Evolutionary conservation across 306 rosid genomes (phyloP).

Genomic region (Quercus suber): DNA sequence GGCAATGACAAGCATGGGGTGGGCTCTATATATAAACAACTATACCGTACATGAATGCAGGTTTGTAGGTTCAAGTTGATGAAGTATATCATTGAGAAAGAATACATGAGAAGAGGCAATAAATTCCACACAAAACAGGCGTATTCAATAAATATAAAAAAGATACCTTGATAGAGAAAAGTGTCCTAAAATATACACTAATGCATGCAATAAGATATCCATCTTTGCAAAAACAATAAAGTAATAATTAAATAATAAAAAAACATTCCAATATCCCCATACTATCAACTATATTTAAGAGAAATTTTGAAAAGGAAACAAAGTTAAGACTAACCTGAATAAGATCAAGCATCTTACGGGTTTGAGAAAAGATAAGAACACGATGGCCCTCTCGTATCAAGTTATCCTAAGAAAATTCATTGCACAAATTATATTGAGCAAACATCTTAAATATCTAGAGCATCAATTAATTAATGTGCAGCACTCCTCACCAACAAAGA

Average conservation of each 20-base stretch:
- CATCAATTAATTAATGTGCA: conserved; percentile 1
- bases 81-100: no score
- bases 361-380: conserved; percentile 89
- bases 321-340: conserved; percentile 55
- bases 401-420: conserved; percentile 46
- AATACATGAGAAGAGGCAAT: no score
- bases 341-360: conserved; percentile 96
- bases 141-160: neutral
- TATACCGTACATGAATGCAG: no score
- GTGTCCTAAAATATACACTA: neutral
- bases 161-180: neutral
- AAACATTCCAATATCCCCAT: neutral
- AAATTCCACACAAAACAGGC: neutral
- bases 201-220: neutral
- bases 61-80: no score
- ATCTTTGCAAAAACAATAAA: neutral
- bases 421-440: conserved; percentile 8
- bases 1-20: neutral
- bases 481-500: conserved; percentile 66
- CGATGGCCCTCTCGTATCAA: conserved; percentile 76
- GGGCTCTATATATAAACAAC: neutral
- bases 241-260: neutral
- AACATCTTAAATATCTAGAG: conserved; percentile 1
- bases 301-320: neutral
- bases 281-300: neutral